phyloP scores from a whole-genome alignment of 345 rosid species.

The Turnera subulata region DNA sequence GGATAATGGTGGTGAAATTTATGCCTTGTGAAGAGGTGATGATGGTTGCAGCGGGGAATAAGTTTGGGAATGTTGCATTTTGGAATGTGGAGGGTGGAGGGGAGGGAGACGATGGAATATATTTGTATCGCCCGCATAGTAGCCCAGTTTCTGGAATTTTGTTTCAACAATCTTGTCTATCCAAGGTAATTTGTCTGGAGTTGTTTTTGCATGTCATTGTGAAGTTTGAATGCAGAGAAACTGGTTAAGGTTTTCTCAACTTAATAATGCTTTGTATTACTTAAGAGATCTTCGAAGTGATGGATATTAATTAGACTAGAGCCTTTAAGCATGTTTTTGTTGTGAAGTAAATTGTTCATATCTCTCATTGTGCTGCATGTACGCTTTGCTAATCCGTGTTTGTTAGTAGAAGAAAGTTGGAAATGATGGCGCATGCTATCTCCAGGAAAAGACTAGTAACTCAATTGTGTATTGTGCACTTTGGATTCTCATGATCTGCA shows the following conservation, averaged over 20 bases:
- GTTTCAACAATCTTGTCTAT: slow-evolving; percentile 45
- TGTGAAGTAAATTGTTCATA: too few species aligned
- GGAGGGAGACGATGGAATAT: slow-evolving; percentile 46
- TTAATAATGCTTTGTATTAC: too few species aligned
- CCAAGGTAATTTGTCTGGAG: slow-evolving; percentile 47
- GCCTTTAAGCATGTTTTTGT: too few species aligned
- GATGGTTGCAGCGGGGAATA: slow-evolving; percentile 67
- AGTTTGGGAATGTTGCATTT: slow-evolving; percentile 59
- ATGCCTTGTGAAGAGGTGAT: slow-evolving; percentile 51
- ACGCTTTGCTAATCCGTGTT: too few species aligned
- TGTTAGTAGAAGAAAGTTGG: too few species aligned
- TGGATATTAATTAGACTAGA: not conserved
- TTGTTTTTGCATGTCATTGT: not conserved
- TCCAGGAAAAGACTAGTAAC: too few species aligned
- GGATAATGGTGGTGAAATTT: slow-evolving; percentile 50
- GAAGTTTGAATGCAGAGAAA: not conserved
- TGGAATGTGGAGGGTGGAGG: slow-evolving; percentile 58
- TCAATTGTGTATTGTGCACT: too few species aligned
- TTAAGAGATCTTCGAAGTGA: not conserved
- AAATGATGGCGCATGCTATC: too few species aligned
- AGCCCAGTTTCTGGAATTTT: slow-evolving; percentile 59
- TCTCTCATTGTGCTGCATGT: too few species aligned
- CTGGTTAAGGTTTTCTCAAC: not conserved
- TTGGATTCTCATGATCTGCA: too few species aligned
- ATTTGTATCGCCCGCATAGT: slow-evolving; percentile 51